Percentiles rank a stretch among this genome's conserved stretches.
Conservation (phyloP, 306 rosid species). For the Cucumis cinereus region DNA sequence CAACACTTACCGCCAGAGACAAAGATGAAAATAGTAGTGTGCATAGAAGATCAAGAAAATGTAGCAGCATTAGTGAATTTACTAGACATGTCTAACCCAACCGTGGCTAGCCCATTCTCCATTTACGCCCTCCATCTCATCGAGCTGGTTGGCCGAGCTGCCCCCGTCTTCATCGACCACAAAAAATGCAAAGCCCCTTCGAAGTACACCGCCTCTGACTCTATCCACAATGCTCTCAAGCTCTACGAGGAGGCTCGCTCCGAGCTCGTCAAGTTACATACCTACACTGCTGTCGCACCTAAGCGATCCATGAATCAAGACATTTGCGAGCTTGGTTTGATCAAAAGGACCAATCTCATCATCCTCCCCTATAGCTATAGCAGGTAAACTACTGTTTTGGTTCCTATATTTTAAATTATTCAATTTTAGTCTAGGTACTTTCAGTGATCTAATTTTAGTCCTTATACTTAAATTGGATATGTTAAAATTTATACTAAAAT, state of each 20-base stretch:
- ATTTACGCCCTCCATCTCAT: conserved; percentile 32
- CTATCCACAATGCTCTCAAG: conserved; percentile 25
- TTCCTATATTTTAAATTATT: no score
- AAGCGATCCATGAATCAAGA: conserved; percentile 53
- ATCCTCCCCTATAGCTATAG: conserved; percentile 36
- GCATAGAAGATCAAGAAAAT: conserved; percentile 28
- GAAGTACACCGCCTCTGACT: conserved; percentile 19
- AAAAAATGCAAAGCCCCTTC: conserved; percentile 24
- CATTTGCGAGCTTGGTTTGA: conserved; percentile 45
- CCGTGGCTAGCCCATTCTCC: conserved; percentile 19
- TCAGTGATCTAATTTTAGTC: no score
- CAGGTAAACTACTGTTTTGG: not conserved
- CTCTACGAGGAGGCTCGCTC: conserved; percentile 17
- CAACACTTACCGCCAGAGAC: conserved; percentile 40
- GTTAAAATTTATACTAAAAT: no score
- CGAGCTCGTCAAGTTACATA: conserved; percentile 19
- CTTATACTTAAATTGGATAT: no score
- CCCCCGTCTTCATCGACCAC: conserved; percentile 56
- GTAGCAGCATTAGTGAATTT: conserved; percentile 26
- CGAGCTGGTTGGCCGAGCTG: conserved; percentile 49
- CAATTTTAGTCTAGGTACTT: no score
- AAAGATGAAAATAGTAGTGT: conserved; percentile 30
- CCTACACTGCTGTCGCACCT: conserved; percentile 41
- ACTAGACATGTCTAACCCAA: conserved; percentile 44
- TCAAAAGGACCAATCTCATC: conserved; percentile 34